Base-by-base conservation (phyloP, 2,329 filamentous ascomycete genomes). In the Hypoxylon sp. region DNA sequence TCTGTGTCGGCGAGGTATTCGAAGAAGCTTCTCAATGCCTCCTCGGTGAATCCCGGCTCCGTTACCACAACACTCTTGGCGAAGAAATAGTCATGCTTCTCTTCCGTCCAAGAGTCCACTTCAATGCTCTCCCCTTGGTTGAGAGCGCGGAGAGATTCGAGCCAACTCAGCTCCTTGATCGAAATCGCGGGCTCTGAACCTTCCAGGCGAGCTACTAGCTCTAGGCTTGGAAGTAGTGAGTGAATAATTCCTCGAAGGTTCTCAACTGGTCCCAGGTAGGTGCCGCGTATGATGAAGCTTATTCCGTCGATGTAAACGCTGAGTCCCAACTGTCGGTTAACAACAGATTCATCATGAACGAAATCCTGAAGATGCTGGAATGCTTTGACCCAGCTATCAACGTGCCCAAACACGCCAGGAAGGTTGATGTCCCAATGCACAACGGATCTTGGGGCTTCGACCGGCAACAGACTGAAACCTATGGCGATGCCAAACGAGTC, bases 401-500 rank as follows among this genome's bases (percentile, higher is more conserved):
- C 49, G 17, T 49, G 66, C 1, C 26, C 17, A 3, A 63, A 58
- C 0, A 62, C 65, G 2, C 51, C 48, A 4, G 55, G 60, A 20
- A 67, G 38, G 13, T 65, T 55, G 9, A 70, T 47, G 1, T 46
- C 31, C 55, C 74, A 81, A 31, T 76, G 72, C 33, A 81, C 56
- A 1, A 78, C 73, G 3, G 65, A 62, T 7, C 67, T 26, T 3
- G 75, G 75, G 2, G 72, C 72, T 4, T 65, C 56, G 3, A 67
- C 66, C 0, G 75, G 75, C 21, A 68, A 59, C 3, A 77, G 67
- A n/a, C 27, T 73, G 67, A 55, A 78, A 78, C 3, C 64, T 70
- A 29, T 70, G 71, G 4, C 70, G 48, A 78, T 73, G 8, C 75
- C 76, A 42, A 77, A 75, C 2, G 74, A 75, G 13, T 74, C 73